These are phyloP conservation scores for Plasmopara viticola DNA, from an alignment of 352 stramenopile species.

Conservation along the genomic window DNA sequence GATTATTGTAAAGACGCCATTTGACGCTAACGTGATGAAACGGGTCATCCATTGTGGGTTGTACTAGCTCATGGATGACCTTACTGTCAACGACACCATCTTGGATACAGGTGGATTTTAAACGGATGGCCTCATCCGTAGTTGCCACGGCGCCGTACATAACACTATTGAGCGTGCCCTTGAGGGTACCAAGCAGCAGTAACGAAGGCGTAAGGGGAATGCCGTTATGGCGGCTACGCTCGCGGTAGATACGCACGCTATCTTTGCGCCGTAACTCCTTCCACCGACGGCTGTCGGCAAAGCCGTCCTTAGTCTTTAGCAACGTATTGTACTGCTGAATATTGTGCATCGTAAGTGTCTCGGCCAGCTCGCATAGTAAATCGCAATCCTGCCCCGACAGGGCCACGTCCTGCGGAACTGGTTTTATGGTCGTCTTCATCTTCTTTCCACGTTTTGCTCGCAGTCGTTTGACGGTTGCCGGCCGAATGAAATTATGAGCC, in stretches of 20 bases:
- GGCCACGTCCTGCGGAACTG: conserved; percentile 18
- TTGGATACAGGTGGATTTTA: conserved; percentile 44
- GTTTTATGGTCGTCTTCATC: conserved; percentile 24
- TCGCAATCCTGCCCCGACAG: conserved; percentile 29
- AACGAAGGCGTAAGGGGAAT: conserved; percentile 34
- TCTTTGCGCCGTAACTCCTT: conserved; percentile 36
- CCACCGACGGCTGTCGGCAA: conserved; percentile 28
- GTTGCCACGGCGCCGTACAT: conserved; percentile 50
- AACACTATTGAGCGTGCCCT: conserved; percentile 50
- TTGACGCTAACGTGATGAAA: conserved; percentile 48
- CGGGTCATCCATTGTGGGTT: conserved; percentile 31
- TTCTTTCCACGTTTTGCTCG: conserved; percentile 1
- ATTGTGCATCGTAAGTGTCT: conserved; percentile 37
- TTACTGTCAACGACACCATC: conserved; percentile 49
- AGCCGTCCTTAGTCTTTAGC: conserved; percentile 35
- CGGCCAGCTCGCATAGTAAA: conserved; percentile 28
- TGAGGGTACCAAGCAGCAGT: conserved; percentile 45
- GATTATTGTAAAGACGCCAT: conserved; percentile 39
- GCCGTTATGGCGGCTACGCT: conserved; percentile 19
- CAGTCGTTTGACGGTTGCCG: background rate
- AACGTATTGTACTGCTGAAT: conserved; percentile 43
- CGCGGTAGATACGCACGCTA: conserved; percentile 31
- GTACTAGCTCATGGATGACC: conserved; percentile 40
- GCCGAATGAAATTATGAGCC: conserved; percentile 21
- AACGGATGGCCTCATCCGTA: conserved; percentile 37